Evolutionary conservation across 345 rosid species (phyloP).

Genomic region (Populus nigra): DNA sequence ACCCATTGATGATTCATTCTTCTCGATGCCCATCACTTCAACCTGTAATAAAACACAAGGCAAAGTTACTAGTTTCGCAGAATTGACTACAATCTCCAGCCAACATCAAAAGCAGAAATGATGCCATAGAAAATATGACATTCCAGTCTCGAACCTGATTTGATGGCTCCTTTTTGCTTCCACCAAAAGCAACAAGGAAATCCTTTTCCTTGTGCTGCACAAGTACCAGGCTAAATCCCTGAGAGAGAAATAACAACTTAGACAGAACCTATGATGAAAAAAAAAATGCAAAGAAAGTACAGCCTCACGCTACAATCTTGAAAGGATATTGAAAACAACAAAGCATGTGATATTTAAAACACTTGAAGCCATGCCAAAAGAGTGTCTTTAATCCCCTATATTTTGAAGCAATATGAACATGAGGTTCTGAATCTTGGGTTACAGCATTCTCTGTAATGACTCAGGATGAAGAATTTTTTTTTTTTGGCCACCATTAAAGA

Average conservation of each 20-base stretch:
- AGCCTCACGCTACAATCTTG: not conserved
- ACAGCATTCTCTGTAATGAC: not conserved
- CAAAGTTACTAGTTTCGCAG: not conserved
- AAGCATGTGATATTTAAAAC: not conserved
- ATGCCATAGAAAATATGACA: not conserved
- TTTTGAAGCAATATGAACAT: not conserved
- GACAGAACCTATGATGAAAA: not conserved
- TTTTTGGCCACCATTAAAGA: not conserved
- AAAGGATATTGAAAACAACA: not conserved
- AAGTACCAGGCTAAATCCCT: slow-evolving; percentile 92
- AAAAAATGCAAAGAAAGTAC: not conserved
- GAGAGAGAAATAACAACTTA: slow-evolving; percentile 16
- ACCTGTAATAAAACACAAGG: slow-evolving; percentile 42
- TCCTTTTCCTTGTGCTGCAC: slow-evolving; percentile 89
- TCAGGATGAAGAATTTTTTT: not conserved
- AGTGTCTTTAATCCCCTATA: not conserved
- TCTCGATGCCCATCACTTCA: slow-evolving; percentile 70
- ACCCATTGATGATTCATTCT: slow-evolving; percentile 56
- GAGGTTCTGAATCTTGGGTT: not conserved
- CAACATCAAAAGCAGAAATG: not conserved
- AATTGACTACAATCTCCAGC: not conserved
- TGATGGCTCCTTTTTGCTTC: slow-evolving; percentile 78
- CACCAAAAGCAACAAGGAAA: slow-evolving; percentile 94
- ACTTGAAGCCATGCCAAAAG: not conserved
- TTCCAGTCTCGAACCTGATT: slow-evolving; percentile 64